Conservation (phyloP, 116 monocot species). For the Cymodocea nodosa region DNA sequence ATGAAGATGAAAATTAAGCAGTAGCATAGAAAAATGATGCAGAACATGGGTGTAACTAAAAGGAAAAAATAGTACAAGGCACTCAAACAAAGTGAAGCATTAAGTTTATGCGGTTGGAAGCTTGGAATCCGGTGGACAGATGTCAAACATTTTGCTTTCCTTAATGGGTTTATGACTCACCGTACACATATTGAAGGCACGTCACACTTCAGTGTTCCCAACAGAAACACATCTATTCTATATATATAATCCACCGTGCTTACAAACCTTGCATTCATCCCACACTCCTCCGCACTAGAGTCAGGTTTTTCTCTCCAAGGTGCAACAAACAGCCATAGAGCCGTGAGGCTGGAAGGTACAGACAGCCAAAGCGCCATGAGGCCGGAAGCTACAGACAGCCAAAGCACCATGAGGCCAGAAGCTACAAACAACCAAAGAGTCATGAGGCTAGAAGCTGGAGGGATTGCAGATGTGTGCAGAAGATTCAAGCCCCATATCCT, state of each 20-base stretch:
- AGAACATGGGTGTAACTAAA: neutral
- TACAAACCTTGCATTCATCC: neutral
- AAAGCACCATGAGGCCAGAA: neutral
- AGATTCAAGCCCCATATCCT: slow-evolving; percentile 60
- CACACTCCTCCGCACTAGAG: neutral
- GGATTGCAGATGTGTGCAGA: slow-evolving; percentile 8
- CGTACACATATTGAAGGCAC: neutral
- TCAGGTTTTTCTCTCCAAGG: neutral
- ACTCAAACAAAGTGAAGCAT: neutral
- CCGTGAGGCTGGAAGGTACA: too few species aligned
- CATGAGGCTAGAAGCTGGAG: neutral
- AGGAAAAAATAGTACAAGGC: neutral
- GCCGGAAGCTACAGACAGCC: neutral
- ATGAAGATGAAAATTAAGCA: too few species aligned
- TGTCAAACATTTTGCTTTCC: neutral
- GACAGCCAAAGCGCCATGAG: neutral
- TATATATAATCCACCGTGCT: neutral
- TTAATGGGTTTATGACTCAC: neutral
- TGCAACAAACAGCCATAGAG: too few species aligned
- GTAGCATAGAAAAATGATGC: too few species aligned
- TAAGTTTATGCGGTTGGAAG: neutral
- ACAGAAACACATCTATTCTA: neutral
- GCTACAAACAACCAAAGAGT: too few species aligned
- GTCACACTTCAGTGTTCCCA: neutral
- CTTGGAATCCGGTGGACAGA: neutral